Percentiles rank a stretch among this genome's conserved stretches.
Evolutionary conservation across 257 asterid species (phyloP).

Genomic region (Coffea eugenioides): DNA sequence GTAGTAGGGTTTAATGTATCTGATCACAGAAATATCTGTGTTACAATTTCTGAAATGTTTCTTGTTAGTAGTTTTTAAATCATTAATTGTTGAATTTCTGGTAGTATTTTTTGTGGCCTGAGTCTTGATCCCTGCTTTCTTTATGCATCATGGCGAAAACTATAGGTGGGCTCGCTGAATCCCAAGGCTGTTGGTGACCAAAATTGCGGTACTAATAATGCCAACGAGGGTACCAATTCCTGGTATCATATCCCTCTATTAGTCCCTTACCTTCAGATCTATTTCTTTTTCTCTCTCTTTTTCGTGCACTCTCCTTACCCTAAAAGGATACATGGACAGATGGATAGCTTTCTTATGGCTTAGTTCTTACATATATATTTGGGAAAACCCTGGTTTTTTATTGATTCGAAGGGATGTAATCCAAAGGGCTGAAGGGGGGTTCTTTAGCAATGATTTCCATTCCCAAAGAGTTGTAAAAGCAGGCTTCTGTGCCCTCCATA

Average conservation of each 20-base stretch:
- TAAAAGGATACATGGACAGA: too few species aligned
- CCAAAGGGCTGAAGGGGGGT: not conserved
- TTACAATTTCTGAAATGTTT: not conserved
- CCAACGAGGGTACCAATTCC: constrained; percentile 56
- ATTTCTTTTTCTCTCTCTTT: not conserved
- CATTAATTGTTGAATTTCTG: not conserved
- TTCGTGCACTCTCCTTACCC: not conserved
- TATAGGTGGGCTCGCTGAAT: constrained; percentile 61
- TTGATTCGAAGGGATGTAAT: not conserved
- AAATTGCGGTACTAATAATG: constrained; percentile 45
- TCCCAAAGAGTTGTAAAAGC: constrained; percentile 1
- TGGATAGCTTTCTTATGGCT: constrained; percentile 1
- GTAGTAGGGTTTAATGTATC: not conserved
- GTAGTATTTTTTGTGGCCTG: constrained; percentile 16
- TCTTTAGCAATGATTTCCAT: not conserved
- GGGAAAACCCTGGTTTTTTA: not conserved
- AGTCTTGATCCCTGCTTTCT: not conserved
- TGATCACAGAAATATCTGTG: not conserved
- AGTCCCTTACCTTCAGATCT: not conserved
- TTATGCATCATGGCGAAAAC: constrained; percentile 2
- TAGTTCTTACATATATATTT: not conserved
- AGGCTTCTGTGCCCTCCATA: not conserved
- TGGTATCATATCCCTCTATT: constrained; percentile 42
- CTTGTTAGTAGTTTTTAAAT: too few species aligned
- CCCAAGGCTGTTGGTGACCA: constrained; percentile 53